These are phyloP conservation scores for Suillus plorans DNA, from an alignment of 768 basidiomycete species.

Conservation along the genomic window DNA sequence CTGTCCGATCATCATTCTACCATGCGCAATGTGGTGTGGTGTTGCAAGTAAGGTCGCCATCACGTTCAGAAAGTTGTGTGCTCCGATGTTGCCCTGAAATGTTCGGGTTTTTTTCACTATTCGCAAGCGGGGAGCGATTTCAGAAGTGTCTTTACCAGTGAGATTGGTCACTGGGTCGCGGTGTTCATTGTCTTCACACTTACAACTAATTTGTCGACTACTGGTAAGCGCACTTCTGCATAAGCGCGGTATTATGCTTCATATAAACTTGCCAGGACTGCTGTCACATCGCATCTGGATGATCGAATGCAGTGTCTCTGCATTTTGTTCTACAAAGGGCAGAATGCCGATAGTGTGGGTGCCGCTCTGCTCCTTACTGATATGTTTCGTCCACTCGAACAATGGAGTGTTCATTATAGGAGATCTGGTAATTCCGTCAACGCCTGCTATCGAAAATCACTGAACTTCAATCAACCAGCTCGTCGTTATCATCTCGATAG, in stretches of 20 bases:
- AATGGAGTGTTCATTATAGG: constrained; percentile 29
- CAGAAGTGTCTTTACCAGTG: neutral
- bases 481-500: constrained; percentile 39
- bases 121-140: neutral
- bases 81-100: constrained; percentile 7
- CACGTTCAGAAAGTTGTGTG: neutral
- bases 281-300: constrained; percentile 32
- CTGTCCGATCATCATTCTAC: constrained; percentile 27
- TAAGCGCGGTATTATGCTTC: neutral
- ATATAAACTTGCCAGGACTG: constrained; percentile 18
- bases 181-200: constrained; percentile 33
- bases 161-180: constrained; percentile 32
- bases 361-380: constrained; percentile 27
- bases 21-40: constrained; percentile 29
- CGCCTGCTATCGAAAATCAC: neutral
- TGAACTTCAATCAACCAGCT: constrained; percentile 20
- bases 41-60: constrained; percentile 18
- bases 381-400: constrained; percentile 28
- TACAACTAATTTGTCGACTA: constrained; percentile 31
- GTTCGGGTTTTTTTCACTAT: constrained; percentile 15
- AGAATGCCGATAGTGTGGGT: constrained; percentile 23
- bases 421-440: constrained; percentile 29
- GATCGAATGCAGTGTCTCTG: constrained; percentile 20
- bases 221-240: constrained; percentile 19
- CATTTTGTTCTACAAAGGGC: neutral